A percentile compares a stretch with the other conserved stretches of the same genome.
These are phyloP conservation scores for Aspergillus hancockii DNA, from an alignment of 495 filamentous ascomycete species.

Conservation along the genomic window DNA sequence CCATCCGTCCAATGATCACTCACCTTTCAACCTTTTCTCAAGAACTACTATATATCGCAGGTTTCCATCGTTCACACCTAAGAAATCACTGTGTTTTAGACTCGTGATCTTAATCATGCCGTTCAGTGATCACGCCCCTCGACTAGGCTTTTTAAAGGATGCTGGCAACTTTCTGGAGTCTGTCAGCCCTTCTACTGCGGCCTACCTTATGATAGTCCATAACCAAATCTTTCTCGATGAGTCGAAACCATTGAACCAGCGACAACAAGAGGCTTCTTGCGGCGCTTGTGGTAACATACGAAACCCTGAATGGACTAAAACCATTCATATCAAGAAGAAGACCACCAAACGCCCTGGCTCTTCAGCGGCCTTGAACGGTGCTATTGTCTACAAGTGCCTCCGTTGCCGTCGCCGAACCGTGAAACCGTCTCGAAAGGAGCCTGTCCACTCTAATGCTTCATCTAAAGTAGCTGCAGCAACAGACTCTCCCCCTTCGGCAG, in stretches of 20 bases:
- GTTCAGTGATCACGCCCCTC: conserved; percentile 33
- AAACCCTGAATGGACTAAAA: conserved; percentile 43
- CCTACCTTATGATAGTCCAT: conserved; percentile 46
- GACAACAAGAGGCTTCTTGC: conserved; percentile 45
- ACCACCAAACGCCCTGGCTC: conserved; percentile 18
- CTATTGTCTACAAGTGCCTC: conserved; percentile 40
- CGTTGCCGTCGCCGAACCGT: conserved; percentile 41
- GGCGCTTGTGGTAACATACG: conserved; percentile 53
- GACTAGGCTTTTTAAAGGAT: conserved; percentile 46
- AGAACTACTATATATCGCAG: conserved; percentile 6
- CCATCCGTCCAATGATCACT: background rate
- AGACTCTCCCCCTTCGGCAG: conserved; percentile 15
- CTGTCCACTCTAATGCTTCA: conserved; percentile 8
- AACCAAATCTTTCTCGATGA: conserved; percentile 44
- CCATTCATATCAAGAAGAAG: conserved; percentile 29
- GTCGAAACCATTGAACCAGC: conserved; percentile 37
- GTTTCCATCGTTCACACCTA: background rate
- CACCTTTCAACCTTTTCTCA: no score
- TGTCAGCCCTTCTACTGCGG: conserved; percentile 49
- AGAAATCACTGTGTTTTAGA: background rate
- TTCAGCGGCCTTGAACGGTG: conserved; percentile 16
- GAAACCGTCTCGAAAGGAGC: conserved; percentile 19
- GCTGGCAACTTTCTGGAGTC: conserved; percentile 43
- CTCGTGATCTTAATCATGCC: conserved; percentile 26
- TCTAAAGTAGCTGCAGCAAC: conserved; percentile 4